A percentile compares a stretch with the other conserved stretches of the same genome.
Conservation (phyloP, 1,139 yeast genomes). For the Debaryomyces psychrophilus region DNA sequence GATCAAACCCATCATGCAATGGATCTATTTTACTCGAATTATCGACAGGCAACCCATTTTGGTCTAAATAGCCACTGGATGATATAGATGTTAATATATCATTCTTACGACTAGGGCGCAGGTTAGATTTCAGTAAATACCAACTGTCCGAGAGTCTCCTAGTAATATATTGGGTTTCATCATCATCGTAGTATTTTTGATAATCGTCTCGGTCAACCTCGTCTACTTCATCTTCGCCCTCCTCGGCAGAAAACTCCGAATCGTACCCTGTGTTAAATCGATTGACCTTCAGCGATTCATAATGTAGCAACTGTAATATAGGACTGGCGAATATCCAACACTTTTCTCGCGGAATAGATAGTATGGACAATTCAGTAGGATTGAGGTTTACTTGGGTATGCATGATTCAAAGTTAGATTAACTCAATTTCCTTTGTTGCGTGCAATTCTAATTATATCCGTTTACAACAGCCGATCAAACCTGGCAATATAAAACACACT, state of each 20-base stretch:
- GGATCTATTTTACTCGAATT: slow-evolving; percentile 25
- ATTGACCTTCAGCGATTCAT: slow-evolving; percentile 21
- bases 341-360: slow-evolving; percentile 51
- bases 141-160: not conserved
- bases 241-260: slow-evolving; percentile 20
- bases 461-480: not conserved
- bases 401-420: slow-evolving; percentile 16
- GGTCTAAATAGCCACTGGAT: slow-evolving; percentile 18
- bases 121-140: not conserved
- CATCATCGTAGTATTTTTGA: not conserved
- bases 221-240: slow-evolving; percentile 23
- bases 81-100: slow-evolving; percentile 16
- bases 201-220: slow-evolving; percentile 15
- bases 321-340: slow-evolving; percentile 56
- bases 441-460: not conserved
- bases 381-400: slow-evolving; percentile 49
- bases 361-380: slow-evolving; percentile 45
- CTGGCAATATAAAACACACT: not conserved
- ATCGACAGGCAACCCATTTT: slow-evolving; percentile 22
- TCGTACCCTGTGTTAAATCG: slow-evolving; percentile 18
- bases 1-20: slow-evolving; percentile 3
- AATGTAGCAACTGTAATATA: slow-evolving; percentile 42
- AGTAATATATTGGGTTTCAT: not conserved
- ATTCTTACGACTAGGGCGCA: not conserved
- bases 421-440: not conserved